Evolutionary conservation across 139 green algal species (phyloP).

Genomic region (Chlorella sp.): DNA sequence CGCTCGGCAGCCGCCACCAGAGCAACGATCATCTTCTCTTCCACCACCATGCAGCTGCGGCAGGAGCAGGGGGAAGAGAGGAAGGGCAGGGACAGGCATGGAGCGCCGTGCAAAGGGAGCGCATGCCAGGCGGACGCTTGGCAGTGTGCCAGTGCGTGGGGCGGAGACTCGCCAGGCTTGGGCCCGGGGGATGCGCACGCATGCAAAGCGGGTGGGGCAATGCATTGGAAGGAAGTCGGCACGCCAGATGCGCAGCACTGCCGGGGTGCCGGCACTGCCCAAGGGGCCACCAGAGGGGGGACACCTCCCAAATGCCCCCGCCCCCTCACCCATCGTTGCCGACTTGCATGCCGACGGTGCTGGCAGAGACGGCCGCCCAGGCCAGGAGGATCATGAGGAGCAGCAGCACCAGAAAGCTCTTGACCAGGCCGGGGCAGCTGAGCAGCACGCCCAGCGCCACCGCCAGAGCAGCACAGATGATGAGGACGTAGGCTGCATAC

Average conservation of each 20-base stretch:
- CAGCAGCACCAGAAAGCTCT: not conserved
- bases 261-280: not conserved
- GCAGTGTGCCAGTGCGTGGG: not conserved
- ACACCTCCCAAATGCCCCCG: too few species aligned
- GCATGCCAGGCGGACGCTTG: not conserved
- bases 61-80: not conserved
- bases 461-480: not conserved
- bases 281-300: not conserved
- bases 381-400: conserved; percentile 9
- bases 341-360: not conserved
- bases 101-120: not conserved
- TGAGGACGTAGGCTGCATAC: not conserved
- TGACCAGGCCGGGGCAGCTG: conserved; percentile 7
- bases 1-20: conserved; percentile 8
- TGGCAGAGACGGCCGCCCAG: conserved; percentile 1
- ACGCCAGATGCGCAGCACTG: too few species aligned
- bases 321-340: conserved; percentile 16
- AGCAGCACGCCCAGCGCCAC: not conserved
- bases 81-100: not conserved
- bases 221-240: not conserved
- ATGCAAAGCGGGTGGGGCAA: too few species aligned
- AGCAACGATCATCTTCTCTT: not conserved
- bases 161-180: too few species aligned
- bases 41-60: conserved; percentile 3
- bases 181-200: not conserved